These are phyloP conservation scores for Lentinula boryana DNA, from an alignment of 768 basidiomycete genomes.

Conservation along the genomic window DNA sequence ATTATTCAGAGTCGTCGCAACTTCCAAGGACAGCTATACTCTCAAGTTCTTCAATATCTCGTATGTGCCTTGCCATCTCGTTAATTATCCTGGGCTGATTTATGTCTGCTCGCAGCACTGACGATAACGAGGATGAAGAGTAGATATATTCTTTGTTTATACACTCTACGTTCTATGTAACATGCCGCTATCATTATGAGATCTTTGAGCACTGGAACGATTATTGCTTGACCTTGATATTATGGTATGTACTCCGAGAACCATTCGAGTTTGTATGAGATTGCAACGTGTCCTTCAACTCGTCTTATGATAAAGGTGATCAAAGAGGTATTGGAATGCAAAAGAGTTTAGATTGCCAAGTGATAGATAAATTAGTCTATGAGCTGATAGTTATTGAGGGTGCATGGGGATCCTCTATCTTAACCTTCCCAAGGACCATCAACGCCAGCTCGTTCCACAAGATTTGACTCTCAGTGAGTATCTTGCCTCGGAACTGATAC, in stretches of 20 bases:
- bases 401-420: constrained; percentile 24
- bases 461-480: constrained; percentile 50
- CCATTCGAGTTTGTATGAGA: too few relatives aligned
- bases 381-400: neutral
- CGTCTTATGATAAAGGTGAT: too few relatives aligned
- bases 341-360: neutral
- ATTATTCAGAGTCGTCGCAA: constrained; percentile 72
- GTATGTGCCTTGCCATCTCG: constrained; percentile 34
- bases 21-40: constrained; percentile 89
- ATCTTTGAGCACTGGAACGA: neutral
- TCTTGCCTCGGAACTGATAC: constrained; percentile 60
- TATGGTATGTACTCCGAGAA: too few relatives aligned
- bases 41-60: constrained; percentile 94
- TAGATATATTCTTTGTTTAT: neutral
- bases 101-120: constrained; percentile 18
- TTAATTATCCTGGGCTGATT: neutral
- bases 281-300: too few relatives aligned
- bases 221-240: too few relatives aligned
- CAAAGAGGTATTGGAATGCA: neutral
- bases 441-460: constrained; percentile 73
- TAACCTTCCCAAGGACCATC: constrained; percentile 50
- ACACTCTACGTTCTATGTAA: neutral
- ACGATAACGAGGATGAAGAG: constrained; percentile 33
- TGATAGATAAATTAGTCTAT: neutral
- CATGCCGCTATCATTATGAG: neutral